These are phyloP conservation scores for Capronia epimyces DNA, from an alignment of 2,329 filamentous ascomycete genomes.

Conservation along the genomic window DNA sequence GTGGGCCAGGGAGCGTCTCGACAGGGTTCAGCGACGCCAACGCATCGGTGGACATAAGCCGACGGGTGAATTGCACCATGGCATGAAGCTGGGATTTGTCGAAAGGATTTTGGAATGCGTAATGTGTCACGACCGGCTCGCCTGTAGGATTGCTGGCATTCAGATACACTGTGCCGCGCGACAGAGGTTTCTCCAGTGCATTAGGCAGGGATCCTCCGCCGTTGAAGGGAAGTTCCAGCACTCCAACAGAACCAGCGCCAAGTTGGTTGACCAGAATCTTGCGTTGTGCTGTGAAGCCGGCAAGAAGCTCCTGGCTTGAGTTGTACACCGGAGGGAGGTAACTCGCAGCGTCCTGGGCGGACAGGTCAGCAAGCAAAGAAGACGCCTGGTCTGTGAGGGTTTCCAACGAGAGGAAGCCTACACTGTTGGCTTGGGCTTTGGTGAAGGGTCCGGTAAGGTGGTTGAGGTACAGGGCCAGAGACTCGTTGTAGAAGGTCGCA, in stretches of 20 bases:
- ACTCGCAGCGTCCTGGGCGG: constrained; percentile 1
- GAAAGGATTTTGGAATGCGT: constrained; percentile 21
- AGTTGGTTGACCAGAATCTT: constrained; percentile 16
- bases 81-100: constrained; percentile 14
- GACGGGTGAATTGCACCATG: constrained; percentile 20
- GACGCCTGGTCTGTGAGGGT: constrained; percentile 15
- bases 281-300: constrained; percentile 22
- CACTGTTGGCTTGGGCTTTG: constrained; percentile 16
- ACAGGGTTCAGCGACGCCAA: constrained; percentile 9
- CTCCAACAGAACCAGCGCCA: constrained; percentile 10
- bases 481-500: constrained; percentile 18
- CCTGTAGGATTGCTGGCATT: constrained; percentile 18
- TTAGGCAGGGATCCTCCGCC: constrained; percentile 14
- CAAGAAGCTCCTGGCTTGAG: constrained; percentile 7
- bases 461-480: constrained; percentile 16
- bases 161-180: constrained; percentile 22
- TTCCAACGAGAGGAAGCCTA: constrained; percentile 17
- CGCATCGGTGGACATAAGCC: constrained; percentile 12
- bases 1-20: constrained; percentile 16
- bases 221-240: constrained; percentile 16
- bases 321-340: constrained; percentile 17
- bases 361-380: constrained; percentile 7
- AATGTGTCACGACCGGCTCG: constrained; percentile 19
- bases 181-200: constrained; percentile 24
- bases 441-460: constrained; percentile 24